Base-by-base conservation (phyloP, 805 yeast species). In the Cyberlindnera mycetangii region DNA sequence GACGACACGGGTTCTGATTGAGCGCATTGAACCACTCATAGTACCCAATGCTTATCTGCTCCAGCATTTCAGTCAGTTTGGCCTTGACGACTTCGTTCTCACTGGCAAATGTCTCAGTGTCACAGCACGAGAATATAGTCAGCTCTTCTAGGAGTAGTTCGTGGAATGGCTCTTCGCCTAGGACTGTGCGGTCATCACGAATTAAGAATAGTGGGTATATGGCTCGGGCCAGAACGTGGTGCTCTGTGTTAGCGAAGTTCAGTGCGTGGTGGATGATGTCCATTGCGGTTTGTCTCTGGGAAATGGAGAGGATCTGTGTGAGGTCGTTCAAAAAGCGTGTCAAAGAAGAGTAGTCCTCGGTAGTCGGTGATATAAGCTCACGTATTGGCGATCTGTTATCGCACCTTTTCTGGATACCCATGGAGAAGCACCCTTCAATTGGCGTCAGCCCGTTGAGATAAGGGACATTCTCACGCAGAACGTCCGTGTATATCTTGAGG, bases 1-100 rank as follows among this genome's bases (percentile, higher is more conserved):
- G 89, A 44, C 96, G 74, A 39, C 95, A 79, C 28, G 89, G 81
- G 56, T 92, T 92, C 60, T 82, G 83, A 6, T 79, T 70, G 15
- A 66, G 54, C 10, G 69, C 66, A 41, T 72, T 69, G 19, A 74
- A 57, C 68, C 68, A 64, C 54, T 74, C 70, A 59, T 69, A 59
- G 54, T 70, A 60, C 18, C 74, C 75, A 32, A 70, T 58, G 55
- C 79, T 73, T 32, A 76, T 57, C 55, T 83, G 80, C 45, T 62
- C 66, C 28, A 76, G 35, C 11, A 78, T 54, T 31, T 58, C 61
- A 4, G 59, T 56, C 15, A 62, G 39, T n/a, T 52, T 48, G 22
- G 44, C 44, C 40, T 56, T 37, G 27, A 60, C 59, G 24, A 54
- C 48, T 20, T 39, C 48, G 34, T 50, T 56, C 11, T 45, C 60